phyloP scores from a whole-genome alignment of 768 basidiomycete species.

The Phaffia tasmanica region DNA sequence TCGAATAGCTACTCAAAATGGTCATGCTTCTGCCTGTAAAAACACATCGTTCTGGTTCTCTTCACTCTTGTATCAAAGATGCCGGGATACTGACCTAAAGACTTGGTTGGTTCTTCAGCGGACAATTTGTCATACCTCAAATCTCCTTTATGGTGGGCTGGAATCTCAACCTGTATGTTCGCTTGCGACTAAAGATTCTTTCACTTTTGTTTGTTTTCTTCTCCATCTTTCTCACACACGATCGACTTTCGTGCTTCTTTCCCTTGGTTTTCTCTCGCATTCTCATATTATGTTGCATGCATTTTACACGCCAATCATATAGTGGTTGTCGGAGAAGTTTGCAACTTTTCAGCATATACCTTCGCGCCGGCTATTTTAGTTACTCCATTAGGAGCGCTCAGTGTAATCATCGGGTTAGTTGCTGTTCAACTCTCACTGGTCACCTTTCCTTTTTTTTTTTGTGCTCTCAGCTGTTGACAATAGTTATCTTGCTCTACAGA shows the following conservation, averaged over 20 bases:
- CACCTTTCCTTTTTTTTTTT: constrained; percentile 15
- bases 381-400: constrained; percentile 93
- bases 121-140: constrained; percentile 75
- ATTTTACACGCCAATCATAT: too few relatives aligned
- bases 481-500: constrained; percentile 41
- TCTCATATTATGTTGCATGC: too few relatives aligned
- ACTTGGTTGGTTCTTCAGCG: constrained; percentile 41
- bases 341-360: constrained; percentile 25
- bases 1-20: constrained; percentile 12
- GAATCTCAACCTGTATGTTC: constrained; percentile 75
- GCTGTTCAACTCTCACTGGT: not conserved
- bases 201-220: not conserved
- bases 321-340: constrained; percentile 7
- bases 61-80: not conserved
- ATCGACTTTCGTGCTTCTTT: not conserved
- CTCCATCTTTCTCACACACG: not conserved
- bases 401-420: constrained; percentile 85
- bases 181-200: not conserved
- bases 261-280: not conserved
- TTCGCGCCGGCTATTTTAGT: constrained; percentile 97
- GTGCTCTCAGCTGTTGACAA: constrained; percentile 4
- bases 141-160: constrained; percentile 96
- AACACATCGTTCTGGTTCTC: not conserved
- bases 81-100: not conserved
- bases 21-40: constrained; percentile 12